Conservation (phyloP, 2,329 filamentous ascomycete species). For the Exophiala sp. region DNA sequence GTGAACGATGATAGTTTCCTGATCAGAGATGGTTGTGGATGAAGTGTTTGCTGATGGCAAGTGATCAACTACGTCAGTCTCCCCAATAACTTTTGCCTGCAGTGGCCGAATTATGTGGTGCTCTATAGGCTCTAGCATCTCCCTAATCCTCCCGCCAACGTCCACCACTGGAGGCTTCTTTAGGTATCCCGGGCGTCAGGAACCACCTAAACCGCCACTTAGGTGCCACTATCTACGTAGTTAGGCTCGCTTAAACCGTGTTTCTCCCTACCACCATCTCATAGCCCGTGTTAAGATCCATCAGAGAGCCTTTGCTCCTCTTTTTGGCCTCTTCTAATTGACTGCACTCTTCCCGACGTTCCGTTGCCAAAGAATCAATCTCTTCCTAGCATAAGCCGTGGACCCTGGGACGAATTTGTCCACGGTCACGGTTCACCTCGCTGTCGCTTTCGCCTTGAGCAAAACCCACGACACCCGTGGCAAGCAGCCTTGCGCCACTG, state of each 20-base stretch:
- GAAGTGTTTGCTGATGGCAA: constrained; percentile 1
- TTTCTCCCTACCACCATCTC: background rate
- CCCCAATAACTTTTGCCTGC: too few species aligned
- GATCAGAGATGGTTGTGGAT: background rate
- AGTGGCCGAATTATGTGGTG: background rate
- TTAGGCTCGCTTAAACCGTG: background rate
- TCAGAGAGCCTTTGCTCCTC: background rate
- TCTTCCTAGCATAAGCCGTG: background rate
- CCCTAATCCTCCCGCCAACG: background rate
- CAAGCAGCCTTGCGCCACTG: background rate
- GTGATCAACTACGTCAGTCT: constrained; percentile 17
- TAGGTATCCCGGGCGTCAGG: background rate
- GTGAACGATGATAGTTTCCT: background rate
- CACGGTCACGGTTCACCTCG: background rate
- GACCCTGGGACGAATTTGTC: background rate
- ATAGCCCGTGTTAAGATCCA: background rate
- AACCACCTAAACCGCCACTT: background rate
- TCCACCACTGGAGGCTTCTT: background rate
- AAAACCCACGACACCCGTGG: background rate
- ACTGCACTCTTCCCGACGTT: too few species aligned
- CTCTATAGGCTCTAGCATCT: too few species aligned
- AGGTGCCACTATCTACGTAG: background rate
- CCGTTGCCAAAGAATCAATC: background rate
- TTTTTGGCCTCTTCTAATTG: background rate
- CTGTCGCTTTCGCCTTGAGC: background rate